Conservation (phyloP, 257 asterid genomes). For the Marsdenia floribunda region DNA sequence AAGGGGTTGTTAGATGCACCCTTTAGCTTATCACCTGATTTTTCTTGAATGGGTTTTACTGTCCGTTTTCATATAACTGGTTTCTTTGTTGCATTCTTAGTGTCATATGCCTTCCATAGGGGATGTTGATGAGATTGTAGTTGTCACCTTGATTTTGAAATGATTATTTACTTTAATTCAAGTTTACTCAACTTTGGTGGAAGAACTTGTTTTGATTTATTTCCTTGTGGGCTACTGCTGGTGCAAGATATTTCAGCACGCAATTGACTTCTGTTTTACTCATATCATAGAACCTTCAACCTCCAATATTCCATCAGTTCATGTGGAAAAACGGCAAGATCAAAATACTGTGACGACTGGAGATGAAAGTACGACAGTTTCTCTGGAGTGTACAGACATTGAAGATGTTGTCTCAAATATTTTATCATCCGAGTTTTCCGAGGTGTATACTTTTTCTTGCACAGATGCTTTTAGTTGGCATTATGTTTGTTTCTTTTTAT, state of each 20-base stretch:
- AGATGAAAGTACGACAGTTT: slow-evolving; percentile 15
- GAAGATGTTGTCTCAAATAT: slow-evolving; percentile 48
- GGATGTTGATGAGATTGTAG: neutral
- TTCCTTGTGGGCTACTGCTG: neutral
- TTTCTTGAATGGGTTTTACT: neutral
- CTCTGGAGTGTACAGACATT: slow-evolving; percentile 39
- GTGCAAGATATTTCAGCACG: neutral
- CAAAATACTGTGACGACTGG: slow-evolving; percentile 22
- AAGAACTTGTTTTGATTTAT: neutral
- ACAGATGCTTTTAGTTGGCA: neutral
- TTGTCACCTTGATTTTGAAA: neutral
- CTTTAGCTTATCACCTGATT: no score
- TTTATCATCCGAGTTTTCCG: slow-evolving; percentile 55
- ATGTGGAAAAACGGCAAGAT: slow-evolving; percentile 19
- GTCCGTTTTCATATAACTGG: neutral
- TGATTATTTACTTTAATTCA: neutral
- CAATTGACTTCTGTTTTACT: neutral
- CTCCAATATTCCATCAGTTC: slow-evolving; percentile 28
- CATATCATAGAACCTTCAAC: slow-evolving; percentile 57
- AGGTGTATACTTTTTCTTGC: slow-evolving; percentile 38
- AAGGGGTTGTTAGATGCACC: no score
- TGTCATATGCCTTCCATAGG: neutral
- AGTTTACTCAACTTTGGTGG: neutral
- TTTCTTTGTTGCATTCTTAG: neutral
- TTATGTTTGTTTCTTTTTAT: neutral